A percentile compares a stretch with the other conserved stretches of the same genome.
These are phyloP conservation scores for Leccinum uliginosum DNA, from an alignment of 768 basidiomycete genomes.

Conservation along the genomic window DNA sequence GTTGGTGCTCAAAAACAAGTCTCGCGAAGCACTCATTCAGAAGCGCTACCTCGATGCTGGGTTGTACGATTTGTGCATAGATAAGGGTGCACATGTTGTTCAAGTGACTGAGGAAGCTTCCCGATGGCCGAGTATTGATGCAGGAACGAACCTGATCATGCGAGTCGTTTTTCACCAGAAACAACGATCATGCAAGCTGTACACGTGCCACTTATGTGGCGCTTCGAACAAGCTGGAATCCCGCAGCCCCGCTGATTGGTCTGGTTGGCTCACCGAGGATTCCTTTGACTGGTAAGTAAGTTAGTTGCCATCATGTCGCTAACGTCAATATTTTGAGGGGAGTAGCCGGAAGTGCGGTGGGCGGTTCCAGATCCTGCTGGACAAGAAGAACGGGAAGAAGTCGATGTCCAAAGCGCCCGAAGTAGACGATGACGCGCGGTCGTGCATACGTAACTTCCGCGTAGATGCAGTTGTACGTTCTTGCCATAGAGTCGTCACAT, in stretches of 20 bases:
- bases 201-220: slow-evolving; percentile 20
- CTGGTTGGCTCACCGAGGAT: slow-evolving; percentile 18
- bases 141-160: slow-evolving; percentile 25
- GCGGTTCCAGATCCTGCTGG: slow-evolving; percentile 22
- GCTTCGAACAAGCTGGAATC: slow-evolving; percentile 16
- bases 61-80: slow-evolving; percentile 23
- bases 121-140: slow-evolving; percentile 20
- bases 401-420: neutral
- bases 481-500: neutral
- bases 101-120: slow-evolving; percentile 20
- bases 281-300: slow-evolving; percentile 23
- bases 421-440: slow-evolving; percentile 16
- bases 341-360: slow-evolving; percentile 18
- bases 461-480: slow-evolving; percentile 18
- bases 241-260: slow-evolving; percentile 8
- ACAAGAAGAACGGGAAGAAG: slow-evolving; percentile 15
- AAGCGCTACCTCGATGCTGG: slow-evolving; percentile 21
- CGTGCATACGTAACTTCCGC: slow-evolving; percentile 25
- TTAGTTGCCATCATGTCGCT: neutral
- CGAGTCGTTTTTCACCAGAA: slow-evolving; percentile 20
- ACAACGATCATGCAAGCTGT: slow-evolving; percentile 10
- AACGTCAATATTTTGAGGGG: neutral
- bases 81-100: slow-evolving; percentile 19
- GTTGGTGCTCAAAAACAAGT: slow-evolving; percentile 14
- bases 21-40: slow-evolving; percentile 20